Conservation (phyloP, 371 early-diverging fungal genomes). For the Parasitella parasitica region DNA sequence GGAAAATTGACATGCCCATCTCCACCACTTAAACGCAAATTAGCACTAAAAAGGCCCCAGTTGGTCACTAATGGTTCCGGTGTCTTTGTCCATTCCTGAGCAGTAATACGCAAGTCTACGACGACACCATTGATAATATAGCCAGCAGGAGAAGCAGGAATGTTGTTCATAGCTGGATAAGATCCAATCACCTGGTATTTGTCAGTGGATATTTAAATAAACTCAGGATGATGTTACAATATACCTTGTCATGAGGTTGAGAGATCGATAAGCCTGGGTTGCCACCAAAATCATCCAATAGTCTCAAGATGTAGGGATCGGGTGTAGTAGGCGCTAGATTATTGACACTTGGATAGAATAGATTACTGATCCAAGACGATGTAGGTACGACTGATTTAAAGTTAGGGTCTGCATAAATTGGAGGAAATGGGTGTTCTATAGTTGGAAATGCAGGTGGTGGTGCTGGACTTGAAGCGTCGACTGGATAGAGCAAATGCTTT, state of each 20-base stretch:
- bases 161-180: constrained; percentile 42
- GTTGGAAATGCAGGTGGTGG: constrained; percentile 17
- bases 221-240: background rate
- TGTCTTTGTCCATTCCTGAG: constrained; percentile 33
- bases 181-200: constrained; percentile 26
- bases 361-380: constrained; percentile 49
- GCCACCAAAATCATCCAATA: constrained; percentile 44
- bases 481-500: background rate
- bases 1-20: constrained; percentile 39
- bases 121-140: constrained; percentile 43
- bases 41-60: constrained; percentile 44
- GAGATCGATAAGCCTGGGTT: constrained; percentile 44
- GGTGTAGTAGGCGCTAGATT: constrained; percentile 44
- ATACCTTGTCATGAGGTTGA: constrained; percentile 25
- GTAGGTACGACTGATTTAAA: constrained; percentile 37
- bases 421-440: constrained; percentile 37
- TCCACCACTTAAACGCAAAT: constrained; percentile 15
- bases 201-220: background rate
- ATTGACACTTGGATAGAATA: constrained; percentile 44
- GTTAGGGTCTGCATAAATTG: constrained; percentile 29
- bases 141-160: constrained; percentile 36
- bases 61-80: constrained; percentile 23
- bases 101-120: constrained; percentile 39
- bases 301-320: constrained; percentile 46
- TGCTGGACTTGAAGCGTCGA: background rate